Evolutionary conservation across 1,284 basidiomycete species (phyloP), one percentile per base, ranked within the genome.

Genomic region (Pterula multifida): DNA sequence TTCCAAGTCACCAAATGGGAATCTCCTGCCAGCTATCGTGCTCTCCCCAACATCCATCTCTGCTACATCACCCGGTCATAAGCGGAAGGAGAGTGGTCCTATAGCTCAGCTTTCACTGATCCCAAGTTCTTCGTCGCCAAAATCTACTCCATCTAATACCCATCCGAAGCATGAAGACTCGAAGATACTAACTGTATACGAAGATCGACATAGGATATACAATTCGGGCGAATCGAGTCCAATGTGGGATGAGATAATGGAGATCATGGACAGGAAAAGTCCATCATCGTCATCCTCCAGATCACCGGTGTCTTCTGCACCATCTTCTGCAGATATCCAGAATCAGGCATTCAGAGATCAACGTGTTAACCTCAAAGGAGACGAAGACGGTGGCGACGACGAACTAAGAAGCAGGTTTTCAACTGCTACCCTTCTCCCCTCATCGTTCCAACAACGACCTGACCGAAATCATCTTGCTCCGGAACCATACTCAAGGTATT

Each of bases 191-290:
- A 19, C 21, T 6, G n/a, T 42, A 17, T n/a, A 42, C 39, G 17
- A 19, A 6, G 39, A 42, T 42, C 13, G 4, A 22, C 39, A 22
- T 9, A 9, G 32, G 32, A 35, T n/a, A n/a, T 35, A 35, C 32
- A 42, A 42, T 6, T 17, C 39, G 19, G 39, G 39, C 9, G 39
- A 42, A 17, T 42, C 39, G 17, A 42, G 39, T 19, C 39, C 39
- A 9, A 42, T 42, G 39, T 42, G 39, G 39, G n/a, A 42, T n/a
- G 39, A 42, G 17, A 42, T 42, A 6, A 42, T 42, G 13, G 39
- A 42, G 13, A 42, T 42, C 39, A 42, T 42, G 39, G 39, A 42
- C 39, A 42, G n/a, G 39, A n/a, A 42, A 19, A 42, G 39, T 17
- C 39, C 39, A n/a, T 42, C 39, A 4, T n/a, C 39, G 21, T 17